Conservation (phyloP, 306 rosid species). For the Prosopis cineraria region DNA sequence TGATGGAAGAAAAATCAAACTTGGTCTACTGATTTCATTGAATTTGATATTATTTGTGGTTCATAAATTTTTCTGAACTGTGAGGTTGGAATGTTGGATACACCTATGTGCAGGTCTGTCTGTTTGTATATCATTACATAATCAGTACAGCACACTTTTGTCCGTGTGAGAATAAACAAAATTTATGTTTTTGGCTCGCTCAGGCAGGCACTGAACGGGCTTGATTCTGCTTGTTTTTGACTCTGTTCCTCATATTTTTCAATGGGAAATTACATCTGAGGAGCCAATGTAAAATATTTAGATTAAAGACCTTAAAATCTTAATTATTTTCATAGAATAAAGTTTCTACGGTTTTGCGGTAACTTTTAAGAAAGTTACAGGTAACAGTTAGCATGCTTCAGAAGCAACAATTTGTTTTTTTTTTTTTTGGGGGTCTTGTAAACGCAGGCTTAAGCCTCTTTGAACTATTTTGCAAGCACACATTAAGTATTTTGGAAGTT, state of each 20-base stretch:
- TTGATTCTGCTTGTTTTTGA: neutral
- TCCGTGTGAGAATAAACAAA: neutral
- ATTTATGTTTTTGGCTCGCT: neutral
- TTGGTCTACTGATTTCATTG: neutral
- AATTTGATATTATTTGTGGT: slow-evolving; percentile 6
- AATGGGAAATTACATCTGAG: neutral
- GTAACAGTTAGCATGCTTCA: neutral
- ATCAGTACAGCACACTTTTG: neutral
- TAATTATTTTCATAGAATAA: neutral
- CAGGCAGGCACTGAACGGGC: no score
- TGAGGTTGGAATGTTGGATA: no score
- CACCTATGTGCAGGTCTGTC: neutral
- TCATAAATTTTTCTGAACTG: neutral
- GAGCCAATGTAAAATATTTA: neutral
- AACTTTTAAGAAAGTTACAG: neutral
- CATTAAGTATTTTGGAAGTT: no score
- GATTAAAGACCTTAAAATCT: neutral
- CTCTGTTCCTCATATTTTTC: neutral
- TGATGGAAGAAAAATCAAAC: neutral
- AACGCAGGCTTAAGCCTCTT: neutral
- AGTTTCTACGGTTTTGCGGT: neutral
- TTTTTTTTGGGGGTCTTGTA: neutral
- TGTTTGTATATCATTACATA: neutral
- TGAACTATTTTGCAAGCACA: no score
- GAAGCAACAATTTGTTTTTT: neutral